These are phyloP conservation scores for Maudiozyma saulgeensis DNA, from an alignment of 805 yeast genomes.

Conservation along the genomic window DNA sequence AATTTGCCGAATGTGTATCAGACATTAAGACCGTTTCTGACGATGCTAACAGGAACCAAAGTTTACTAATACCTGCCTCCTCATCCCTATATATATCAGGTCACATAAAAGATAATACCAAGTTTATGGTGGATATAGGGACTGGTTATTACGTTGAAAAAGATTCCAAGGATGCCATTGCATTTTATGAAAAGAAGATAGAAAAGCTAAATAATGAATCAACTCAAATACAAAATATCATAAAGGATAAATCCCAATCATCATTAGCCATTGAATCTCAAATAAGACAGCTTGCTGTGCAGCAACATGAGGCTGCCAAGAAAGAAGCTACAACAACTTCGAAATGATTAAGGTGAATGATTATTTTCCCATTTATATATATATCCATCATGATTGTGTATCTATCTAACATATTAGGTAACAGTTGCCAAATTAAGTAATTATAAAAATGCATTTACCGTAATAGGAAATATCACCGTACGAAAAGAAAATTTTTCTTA, in stretches of 20 bases:
- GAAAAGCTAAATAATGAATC: slow-evolving; percentile 64
- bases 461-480: not conserved
- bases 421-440: not conserved
- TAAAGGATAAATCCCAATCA: slow-evolving; percentile 58
- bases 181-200: slow-evolving; percentile 66
- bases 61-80: slow-evolving; percentile 77
- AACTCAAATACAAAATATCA: slow-evolving; percentile 60
- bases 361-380: not conserved
- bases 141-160: slow-evolving; percentile 94
- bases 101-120: slow-evolving; percentile 48
- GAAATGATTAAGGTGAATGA: not conserved
- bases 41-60: slow-evolving; percentile 35
- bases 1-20: slow-evolving; percentile 69
- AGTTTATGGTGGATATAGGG: slow-evolving; percentile 86
- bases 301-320: slow-evolving; percentile 12
- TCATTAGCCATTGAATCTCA: slow-evolving; percentile 26
- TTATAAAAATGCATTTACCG: not conserved
- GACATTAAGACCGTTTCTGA: slow-evolving; percentile 50
- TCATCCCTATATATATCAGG: slow-evolving; percentile 89
- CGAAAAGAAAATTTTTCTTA: not conserved
- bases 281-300: slow-evolving; percentile 22
- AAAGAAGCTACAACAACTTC: not conserved
- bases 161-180: slow-evolving; percentile 50
- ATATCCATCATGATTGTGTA: not conserved
- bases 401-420: not conserved